Base-by-base conservation (phyloP, 1,139 yeast genomes). In the Sugiyamaella xylanicola region DNA sequence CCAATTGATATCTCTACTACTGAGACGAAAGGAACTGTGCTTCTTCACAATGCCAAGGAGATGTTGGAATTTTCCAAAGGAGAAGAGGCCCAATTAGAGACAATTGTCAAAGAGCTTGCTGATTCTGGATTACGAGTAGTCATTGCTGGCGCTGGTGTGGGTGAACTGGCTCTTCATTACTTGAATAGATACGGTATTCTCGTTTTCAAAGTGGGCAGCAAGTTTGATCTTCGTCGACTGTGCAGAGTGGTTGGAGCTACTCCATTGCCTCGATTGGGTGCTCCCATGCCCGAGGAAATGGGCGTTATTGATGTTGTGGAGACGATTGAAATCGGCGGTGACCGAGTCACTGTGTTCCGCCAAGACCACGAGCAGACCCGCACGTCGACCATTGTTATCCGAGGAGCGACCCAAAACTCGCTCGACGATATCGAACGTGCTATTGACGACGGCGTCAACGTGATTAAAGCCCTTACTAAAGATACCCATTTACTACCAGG, bases 181-280 rank as follows among this genome's bases (percentile, higher is more conserved):
- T 78, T 93, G 72, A 90, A 93, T 77, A 86, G 95, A 72, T 85
- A 87, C 69, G 86, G 85, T 37, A 86, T 93, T 52, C 77, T 93
- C 61, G 93, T 92, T 22, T 81, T 93, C 73, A 87, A 87, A 69
- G 96, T 93, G 44, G 93, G 96, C 59, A 87, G 96, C 58, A 93
- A 93, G 72, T 93, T 93, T 69, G 99, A 93, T 69, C 77, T 93
- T 61, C 86, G 98, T 76, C 85, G 99, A 72, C 77, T 93, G 59
- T 87, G 96, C 69, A 87, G 97, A 70, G 99, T 93, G 17, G 92
- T 97, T 75, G 98, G 98, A 51, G 98, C 98, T 44, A 87, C 97
- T 19, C 97, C 99, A 56, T 78, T 92, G 68, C 95, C 97, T 53
- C 82, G 97, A 73, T 80, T 95, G 58, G 97, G 97, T 62, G 96